phyloP scores from a whole-genome alignment of 192 early-diverging fungal species.

The Coemansia sp. region DNA sequence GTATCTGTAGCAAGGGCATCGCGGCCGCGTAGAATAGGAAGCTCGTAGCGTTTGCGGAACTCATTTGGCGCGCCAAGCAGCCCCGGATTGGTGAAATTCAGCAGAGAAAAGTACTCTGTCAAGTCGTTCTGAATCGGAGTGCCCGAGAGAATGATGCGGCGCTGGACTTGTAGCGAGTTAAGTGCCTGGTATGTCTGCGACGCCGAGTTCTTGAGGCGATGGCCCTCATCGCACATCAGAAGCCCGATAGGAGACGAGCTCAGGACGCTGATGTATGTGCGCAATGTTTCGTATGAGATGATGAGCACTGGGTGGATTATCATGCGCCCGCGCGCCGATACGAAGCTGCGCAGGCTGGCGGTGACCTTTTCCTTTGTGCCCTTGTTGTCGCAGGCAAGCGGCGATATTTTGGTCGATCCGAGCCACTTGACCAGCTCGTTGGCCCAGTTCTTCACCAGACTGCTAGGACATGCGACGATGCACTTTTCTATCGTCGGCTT shows the following conservation, averaged over 20 bases:
- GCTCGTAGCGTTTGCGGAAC: slow-evolving; percentile 90
- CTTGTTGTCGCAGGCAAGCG: slow-evolving; percentile 87
- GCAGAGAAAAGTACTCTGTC: slow-evolving; percentile 88
- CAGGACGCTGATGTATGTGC: slow-evolving; percentile 76
- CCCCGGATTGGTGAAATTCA: slow-evolving; percentile 94
- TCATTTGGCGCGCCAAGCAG: slow-evolving; percentile 83
- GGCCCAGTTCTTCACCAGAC: slow-evolving; percentile 96
- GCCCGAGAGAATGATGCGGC: slow-evolving; percentile 92
- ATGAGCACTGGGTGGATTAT: slow-evolving; percentile 91
- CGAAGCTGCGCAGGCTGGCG: slow-evolving; percentile 76
- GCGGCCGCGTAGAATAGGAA: slow-evolving; percentile 90
- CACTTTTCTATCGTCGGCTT: slow-evolving; percentile 95
- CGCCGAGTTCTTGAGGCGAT: slow-evolving; percentile 87
- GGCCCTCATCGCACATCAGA: slow-evolving; percentile 96
- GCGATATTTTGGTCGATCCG: slow-evolving; percentile 74
- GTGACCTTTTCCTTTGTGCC: slow-evolving; percentile 83
- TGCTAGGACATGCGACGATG: slow-evolving; percentile 95
- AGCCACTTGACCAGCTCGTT: slow-evolving; percentile 98
- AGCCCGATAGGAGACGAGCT: slow-evolving; percentile 82
- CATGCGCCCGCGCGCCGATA: slow-evolving; percentile 77
- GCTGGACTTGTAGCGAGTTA: slow-evolving; percentile 82
- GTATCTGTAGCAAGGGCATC: slow-evolving; percentile 84
- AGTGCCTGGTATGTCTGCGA: slow-evolving; percentile 81
- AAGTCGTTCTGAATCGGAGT: slow-evolving; percentile 94
- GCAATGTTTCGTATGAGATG: slow-evolving; percentile 95